Conservation (phyloP, 495 filamentous ascomycete species). For the Penicillium fimorum region DNA sequence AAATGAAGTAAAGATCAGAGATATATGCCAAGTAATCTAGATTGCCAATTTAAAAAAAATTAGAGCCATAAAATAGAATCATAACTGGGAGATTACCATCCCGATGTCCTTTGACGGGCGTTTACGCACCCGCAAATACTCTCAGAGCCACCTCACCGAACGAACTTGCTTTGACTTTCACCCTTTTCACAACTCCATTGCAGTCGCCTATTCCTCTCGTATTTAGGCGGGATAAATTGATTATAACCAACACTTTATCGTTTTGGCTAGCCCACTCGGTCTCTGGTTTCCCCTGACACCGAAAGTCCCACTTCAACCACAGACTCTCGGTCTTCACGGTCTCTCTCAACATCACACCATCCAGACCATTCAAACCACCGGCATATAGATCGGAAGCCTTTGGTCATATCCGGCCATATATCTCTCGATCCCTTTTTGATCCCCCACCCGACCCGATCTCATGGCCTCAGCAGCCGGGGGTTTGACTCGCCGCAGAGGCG, state of each 20-base stretch:
- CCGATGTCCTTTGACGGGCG: neutral
- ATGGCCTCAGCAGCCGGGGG: constrained; percentile 69
- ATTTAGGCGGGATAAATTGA: neutral
- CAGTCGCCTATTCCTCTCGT: neutral
- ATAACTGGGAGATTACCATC: neutral
- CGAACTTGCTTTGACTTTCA: constrained; percentile 22
- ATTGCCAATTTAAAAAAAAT: neutral
- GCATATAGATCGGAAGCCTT: constrained; percentile 26
- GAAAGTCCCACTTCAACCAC: constrained; percentile 31
- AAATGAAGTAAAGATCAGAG: neutral
- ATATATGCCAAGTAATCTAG: neutral
- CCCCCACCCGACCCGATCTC: constrained; percentile 27
- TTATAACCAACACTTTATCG: neutral
- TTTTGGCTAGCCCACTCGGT: constrained; percentile 21
- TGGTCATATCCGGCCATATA: constrained; percentile 9
- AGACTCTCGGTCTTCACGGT: constrained; percentile 34
- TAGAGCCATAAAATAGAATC: neutral
- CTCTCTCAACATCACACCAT: constrained; percentile 21
- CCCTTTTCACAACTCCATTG: constrained; percentile 10
- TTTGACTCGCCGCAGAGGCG: constrained; percentile 75
- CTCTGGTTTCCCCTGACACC: constrained; percentile 35
- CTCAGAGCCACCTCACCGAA: constrained; percentile 23
- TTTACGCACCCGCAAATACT: constrained; percentile 5
- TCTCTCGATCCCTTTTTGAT: constrained; percentile 9
- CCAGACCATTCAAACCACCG: constrained; percentile 27